Conservation (phyloP, 192 early-diverging fungal species). For the Obelidium mucronatum region DNA sequence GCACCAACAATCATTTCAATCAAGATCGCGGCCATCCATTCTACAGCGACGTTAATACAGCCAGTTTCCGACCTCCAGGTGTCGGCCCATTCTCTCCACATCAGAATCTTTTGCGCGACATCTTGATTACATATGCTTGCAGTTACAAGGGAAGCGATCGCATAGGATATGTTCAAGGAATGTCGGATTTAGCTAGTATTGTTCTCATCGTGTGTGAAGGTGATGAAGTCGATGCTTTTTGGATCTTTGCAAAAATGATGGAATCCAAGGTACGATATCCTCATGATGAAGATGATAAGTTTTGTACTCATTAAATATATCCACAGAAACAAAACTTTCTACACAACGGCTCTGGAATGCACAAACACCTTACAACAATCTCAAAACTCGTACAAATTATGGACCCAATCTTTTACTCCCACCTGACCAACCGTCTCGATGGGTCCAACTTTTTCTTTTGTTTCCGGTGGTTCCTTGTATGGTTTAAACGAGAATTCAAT, state of each 20-base stretch:
- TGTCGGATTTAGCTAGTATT: slow-evolving; percentile 93
- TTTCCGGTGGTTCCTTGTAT: slow-evolving; percentile 96
- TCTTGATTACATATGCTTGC: slow-evolving; percentile 84
- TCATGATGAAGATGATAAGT: too few species aligned
- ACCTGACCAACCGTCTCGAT: slow-evolving; percentile 19
- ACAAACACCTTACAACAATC: slow-evolving; percentile 24
- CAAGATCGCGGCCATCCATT: slow-evolving; percentile 83
- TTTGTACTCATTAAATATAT: not conserved
- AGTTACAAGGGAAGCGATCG: slow-evolving; percentile 18
- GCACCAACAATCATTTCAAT: slow-evolving; percentile 50
- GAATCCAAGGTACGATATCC: slow-evolving; percentile 80
- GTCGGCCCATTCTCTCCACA: slow-evolving; percentile 58
- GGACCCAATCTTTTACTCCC: slow-evolving; percentile 34
- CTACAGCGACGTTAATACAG: slow-evolving; percentile 73
- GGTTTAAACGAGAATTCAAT: slow-evolving; percentile 61
- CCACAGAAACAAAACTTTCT: slow-evolving; percentile 43
- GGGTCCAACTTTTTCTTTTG: slow-evolving; percentile 89
- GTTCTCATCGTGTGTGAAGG: slow-evolving; percentile 81
- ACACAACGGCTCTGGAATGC: slow-evolving; percentile 40
- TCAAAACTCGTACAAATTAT: slow-evolving; percentile 21
- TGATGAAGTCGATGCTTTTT: slow-evolving; percentile 92
- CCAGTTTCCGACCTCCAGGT: slow-evolving; percentile 44
- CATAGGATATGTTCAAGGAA: slow-evolving; percentile 93
- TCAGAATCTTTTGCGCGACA: slow-evolving; percentile 80
- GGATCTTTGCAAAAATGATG: slow-evolving; percentile 93